Conservation (phyloP, 2,329 filamentous ascomycete genomes). For the Sporothrix sp. region DNA sequence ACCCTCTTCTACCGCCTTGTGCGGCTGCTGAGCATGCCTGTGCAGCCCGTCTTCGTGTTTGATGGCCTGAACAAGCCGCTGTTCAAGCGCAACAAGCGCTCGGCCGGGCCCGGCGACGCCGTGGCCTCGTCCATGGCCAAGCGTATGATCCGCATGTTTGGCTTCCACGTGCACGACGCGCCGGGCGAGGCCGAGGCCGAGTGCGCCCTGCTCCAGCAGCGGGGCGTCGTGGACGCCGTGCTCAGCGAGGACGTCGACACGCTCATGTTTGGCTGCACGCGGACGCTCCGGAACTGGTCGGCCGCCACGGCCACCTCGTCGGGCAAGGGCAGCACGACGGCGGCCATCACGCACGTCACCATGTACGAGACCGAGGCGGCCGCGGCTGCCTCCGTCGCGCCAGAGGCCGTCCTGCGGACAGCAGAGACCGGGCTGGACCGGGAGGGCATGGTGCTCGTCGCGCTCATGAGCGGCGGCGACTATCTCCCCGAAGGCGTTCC, state of each 20-base stretch:
- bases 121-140: slow-evolving; percentile 70
- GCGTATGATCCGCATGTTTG: slow-evolving; percentile 73
- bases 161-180: slow-evolving; percentile 73
- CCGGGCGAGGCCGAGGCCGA: slow-evolving; percentile 95
- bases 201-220: slow-evolving; percentile 74
- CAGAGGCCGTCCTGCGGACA: not conserved
- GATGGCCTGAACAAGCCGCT: slow-evolving; percentile 45
- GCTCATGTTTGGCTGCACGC: slow-evolving; percentile 86
- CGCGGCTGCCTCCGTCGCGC: not conserved
- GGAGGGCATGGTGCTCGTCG: slow-evolving; percentile 87
- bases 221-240: slow-evolving; percentile 82
- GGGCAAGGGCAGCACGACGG: slow-evolving; percentile 67
- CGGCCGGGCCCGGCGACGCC: slow-evolving; percentile 48
- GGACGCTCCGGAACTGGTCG: slow-evolving; percentile 74
- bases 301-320: slow-evolving; percentile 45
- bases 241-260: slow-evolving; percentile 95
- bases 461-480: slow-evolving; percentile 90
- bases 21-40: slow-evolving; percentile 37
- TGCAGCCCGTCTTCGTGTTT: slow-evolving; percentile 45
- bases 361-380: slow-evolving; percentile 52
- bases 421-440: slow-evolving; percentile 56
- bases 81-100: slow-evolving; percentile 79
- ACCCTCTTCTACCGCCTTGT: slow-evolving; percentile 89
- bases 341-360: slow-evolving; percentile 81
- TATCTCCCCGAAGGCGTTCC: slow-evolving; percentile 83